Evolutionary conservation across 2,329 filamentous ascomycete genomes (phyloP), one percentile per base, ranked within the genome.

Genomic region (Verticillium isaacii): DNA sequence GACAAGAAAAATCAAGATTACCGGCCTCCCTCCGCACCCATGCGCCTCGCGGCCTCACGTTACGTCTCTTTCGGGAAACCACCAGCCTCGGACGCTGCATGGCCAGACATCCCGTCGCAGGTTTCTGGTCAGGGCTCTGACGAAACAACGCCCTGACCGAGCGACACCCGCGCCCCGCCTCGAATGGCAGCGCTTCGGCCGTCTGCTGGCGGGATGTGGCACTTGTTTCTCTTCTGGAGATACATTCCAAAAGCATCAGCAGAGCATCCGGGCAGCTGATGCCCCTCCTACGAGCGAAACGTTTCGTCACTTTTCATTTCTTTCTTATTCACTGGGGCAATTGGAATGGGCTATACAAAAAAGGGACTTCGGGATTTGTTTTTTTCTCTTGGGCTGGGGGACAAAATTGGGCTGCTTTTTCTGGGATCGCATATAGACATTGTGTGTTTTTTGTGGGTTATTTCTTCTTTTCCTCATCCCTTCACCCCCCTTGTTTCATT

Each of bases 271-370:
- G 52, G 59, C 59, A 57, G 55, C 54, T 58, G 59, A 58, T n/a
- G 17, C 60, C 19, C 58, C 41, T 58, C 45, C 15, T 32, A 29
- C 57, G 52, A 45, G 23, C n/a, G 7, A n/a, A 23, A n/a, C 5
- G 17, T 23, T 58, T 41, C 60, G 8, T 37, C 56, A 58, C 25
- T 60, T 50, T 60, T 29, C 29, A 29, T 61, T 52, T 32, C 32
- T 50, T 54, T 29, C 39, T 54, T 32, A 23, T 45, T 32, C 34
- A 32, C 36, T 34, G 58, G 57, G 12, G 45, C 60, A 25, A 54
- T 60, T 59, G 60, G 58, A 63, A 32, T 32, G 63, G 63, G 59
- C 25, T 66, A 66, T 61, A 66, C 60, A 66, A 65, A 66, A 65
- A 39, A 59, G 64, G 61, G 59, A 52, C n/a, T 54, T 54, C 32